Evolutionary conservation across 257 asterid genomes (phyloP).

Genomic region (Linaria vulgaris): DNA sequence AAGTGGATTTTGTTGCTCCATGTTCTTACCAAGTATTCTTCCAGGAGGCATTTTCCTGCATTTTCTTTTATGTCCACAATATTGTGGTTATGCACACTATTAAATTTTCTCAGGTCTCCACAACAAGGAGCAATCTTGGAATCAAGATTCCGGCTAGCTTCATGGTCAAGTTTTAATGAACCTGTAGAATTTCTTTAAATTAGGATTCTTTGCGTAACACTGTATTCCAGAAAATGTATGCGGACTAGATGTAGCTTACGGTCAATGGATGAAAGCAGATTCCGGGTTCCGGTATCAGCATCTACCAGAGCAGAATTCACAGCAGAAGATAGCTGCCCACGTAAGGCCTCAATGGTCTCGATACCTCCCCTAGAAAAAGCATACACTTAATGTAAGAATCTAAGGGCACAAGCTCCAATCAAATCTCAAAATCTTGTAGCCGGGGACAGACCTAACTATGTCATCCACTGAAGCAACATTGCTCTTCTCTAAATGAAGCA

Average conservation of each 20-base stretch:
- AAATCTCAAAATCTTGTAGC: slow-evolving; percentile 5
- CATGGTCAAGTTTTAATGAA: slow-evolving; percentile 89
- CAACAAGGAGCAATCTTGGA: slow-evolving; percentile 80
- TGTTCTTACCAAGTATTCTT: slow-evolving; percentile 73
- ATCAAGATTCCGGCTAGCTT: slow-evolving; percentile 77
- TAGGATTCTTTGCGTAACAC: neutral
- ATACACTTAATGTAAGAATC: slow-evolving; percentile 3
- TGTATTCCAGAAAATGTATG: no score
- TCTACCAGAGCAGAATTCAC: slow-evolving; percentile 74
- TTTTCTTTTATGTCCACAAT: slow-evolving; percentile 72
- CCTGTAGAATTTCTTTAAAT: slow-evolving; percentile 38
- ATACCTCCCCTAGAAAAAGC: slow-evolving; percentile 64
- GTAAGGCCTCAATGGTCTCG: slow-evolving; percentile 68
- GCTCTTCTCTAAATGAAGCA: slow-evolving; percentile 66
- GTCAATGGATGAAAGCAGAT: slow-evolving; percentile 77
- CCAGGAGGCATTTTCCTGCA: slow-evolving; percentile 85
- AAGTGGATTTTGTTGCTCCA: neutral
- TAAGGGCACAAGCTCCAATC: slow-evolving; percentile 3
- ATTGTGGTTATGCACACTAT: slow-evolving; percentile 72
- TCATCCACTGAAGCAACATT: slow-evolving; percentile 71
- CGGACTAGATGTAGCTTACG: slow-evolving; percentile 45
- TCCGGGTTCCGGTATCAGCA: slow-evolving; percentile 76
- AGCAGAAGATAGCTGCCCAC: slow-evolving; percentile 66
- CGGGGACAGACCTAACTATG: slow-evolving; percentile 62
- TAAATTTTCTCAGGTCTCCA: slow-evolving; percentile 80